Evolutionary conservation across 192 early-diverging fungal genomes (phyloP).

Genomic region (Coemansia sp.): DNA sequence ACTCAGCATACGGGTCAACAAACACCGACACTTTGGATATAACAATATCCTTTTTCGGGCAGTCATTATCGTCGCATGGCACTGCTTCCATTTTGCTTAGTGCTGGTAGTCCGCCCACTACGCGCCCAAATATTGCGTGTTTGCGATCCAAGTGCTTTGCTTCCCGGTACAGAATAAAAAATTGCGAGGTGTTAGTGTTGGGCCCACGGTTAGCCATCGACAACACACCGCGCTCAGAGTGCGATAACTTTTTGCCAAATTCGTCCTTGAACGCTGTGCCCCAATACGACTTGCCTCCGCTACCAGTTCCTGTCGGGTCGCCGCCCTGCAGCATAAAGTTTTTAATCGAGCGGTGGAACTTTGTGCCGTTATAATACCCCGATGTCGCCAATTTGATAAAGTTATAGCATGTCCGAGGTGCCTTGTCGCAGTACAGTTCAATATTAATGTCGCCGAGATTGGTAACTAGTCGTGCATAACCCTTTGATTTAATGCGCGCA

Average conservation of each 20-base stretch:
- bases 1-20: conserved; percentile 85
- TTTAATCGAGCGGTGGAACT: conserved; percentile 84
- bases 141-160: conserved; percentile 75
- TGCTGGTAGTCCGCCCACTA: conserved; percentile 84
- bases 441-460: conserved; percentile 57
- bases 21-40: conserved; percentile 75
- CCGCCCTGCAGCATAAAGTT: conserved; percentile 99
- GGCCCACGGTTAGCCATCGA: conserved; percentile 96
- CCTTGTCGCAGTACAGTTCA: conserved; percentile 49
- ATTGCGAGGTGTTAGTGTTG: conserved; percentile 78
- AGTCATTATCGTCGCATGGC: conserved; percentile 69
- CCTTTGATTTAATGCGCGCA: conserved; percentile 77
- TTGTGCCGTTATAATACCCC: conserved; percentile 80
- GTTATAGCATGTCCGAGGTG: conserved; percentile 90
- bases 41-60: conserved; percentile 69
- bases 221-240: conserved; percentile 80
- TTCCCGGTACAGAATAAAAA: conserved; percentile 68
- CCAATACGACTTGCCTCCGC: conserved; percentile 80
- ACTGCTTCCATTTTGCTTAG: conserved; percentile 78
- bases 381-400: conserved; percentile 72
- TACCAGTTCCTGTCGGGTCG: conserved; percentile 93
- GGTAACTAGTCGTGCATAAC: conserved; percentile 74
- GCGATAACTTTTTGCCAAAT: conserved; percentile 65
- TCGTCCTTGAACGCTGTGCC: conserved; percentile 68
- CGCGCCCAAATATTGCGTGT: conserved; percentile 92